Evolutionary conservation across 148 eudicot genomes (phyloP), one percentile per base, ranked within the genome.

Genomic region (Heliosperma pusillum): DNA sequence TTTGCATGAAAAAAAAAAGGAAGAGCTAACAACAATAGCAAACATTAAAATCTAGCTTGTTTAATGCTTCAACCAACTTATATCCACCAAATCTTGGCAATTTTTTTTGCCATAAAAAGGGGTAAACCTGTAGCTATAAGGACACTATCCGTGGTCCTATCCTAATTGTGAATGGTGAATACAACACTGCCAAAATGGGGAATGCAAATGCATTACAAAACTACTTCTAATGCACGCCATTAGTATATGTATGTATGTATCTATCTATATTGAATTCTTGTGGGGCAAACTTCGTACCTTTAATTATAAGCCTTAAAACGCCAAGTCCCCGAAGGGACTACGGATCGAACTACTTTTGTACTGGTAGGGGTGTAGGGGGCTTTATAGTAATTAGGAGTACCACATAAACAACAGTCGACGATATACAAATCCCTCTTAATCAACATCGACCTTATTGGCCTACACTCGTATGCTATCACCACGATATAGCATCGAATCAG

Each of bases 151-250:
- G 76, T 80, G 79, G 76, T 70, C 82, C 82, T 33, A n/a, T n/a
- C n/a, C n/a, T n/a, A n/a, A n/a, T n/a, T n/a, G n/a, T n/a, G n/a
- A 2, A 42, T 71, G n/a, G 27, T 30, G 55, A 63, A 36, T n/a
- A 62, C 8, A 71, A 70, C 19, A 8, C 24, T n/a, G 64, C 36
- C 73, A 15, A 50, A 76, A 19, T 71, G 69, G 33, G 53, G 55
- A 59, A 22, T 59, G 47, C 57, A 55, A 77, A 60, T 70, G 40
- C 65, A 59, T 65, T 36, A 72, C 11, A 57, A 24, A 52, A 80
- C 61, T 61, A 69, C 69, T 67, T 63, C 47, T 74, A 81, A 73
- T 53, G 73, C 72, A 76, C 70, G 79, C 76, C 85, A 79, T 74
- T 68, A 66, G 30, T 22, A 3, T 26, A 26, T 61, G 16, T 61